Base-by-base conservation (phyloP, 495 filamentous ascomycete genomes). In the Trichoderma erinaceum region DNA sequence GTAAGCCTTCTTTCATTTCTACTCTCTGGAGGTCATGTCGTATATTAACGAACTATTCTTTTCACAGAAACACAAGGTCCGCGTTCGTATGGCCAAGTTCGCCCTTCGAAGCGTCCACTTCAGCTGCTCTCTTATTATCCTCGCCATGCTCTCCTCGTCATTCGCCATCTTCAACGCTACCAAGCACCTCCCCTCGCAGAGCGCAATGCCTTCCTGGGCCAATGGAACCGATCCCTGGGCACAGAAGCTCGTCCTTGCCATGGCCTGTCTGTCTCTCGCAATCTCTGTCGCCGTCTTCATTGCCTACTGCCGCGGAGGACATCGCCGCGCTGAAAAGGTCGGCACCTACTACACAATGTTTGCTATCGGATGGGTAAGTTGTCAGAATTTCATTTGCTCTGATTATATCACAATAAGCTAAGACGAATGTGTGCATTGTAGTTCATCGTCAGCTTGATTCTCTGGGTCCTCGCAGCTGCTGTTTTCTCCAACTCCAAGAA, bases 331-430 rank as follows among this genome's bases (percentile, higher is more conserved):
- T 2, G 92, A 97, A 78, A 97, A 97, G 76, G 88, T 90, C 25
- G 91, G 91, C 43, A 84, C 97, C 69, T 98, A 97, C 83, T 97
- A 97, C 81, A 95, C 92, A 21, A 81, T 91, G 63, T 96, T 98
- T 75, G 89, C 94, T 15, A 88, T 97, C 63, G 87, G 86, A 69
- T 97, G 93, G 82, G 65, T 66, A 50, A n/a, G 65, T 65, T 41
- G 12, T 32, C 29, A n/a, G 8, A 2, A n/a, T 5, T 65, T 16
- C 11, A 4, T 23, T 11, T 1, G 27, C 43, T 13, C 35, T 25
- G 13, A 25, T 27, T 18, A 15, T 43, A 21, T 5, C 3, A 41
- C 50, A 3, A 29, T 50, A 43, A 27, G 23, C 18, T 23, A 6
- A 38, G 3, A 16, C 56, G 29, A 61, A 61, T 21, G n/a, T 23